A percentile compares a stretch with the other conserved stretches of the same genome.
These are phyloP conservation scores for Triticum monococcum DNA, from an alignment of 176 grass and related monocot species.

Conservation along the genomic window DNA sequence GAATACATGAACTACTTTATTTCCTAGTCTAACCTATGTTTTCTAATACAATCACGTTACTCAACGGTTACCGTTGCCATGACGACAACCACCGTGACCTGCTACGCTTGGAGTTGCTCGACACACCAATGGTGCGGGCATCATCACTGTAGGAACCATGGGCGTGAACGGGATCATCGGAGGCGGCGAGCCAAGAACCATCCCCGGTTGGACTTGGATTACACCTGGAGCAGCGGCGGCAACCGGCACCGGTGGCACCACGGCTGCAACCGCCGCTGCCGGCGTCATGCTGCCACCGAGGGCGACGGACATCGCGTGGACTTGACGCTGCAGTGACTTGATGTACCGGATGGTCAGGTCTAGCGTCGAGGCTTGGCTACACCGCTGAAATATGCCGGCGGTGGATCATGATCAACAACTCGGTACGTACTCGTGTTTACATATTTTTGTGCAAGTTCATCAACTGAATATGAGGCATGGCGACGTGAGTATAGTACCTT, in stretches of 20 bases:
- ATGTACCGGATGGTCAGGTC: constrained; percentile 5
- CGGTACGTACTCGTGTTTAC: too few species aligned
- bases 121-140: neutral
- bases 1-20: too few species aligned
- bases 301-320: neutral
- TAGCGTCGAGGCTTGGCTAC: neutral
- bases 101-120: neutral
- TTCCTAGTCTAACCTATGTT: too few species aligned
- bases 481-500: neutral
- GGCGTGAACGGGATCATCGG: neutral
- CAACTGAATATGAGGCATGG: neutral
- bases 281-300: neutral
- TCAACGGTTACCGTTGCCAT: neutral
- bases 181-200: neutral
- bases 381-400: neutral
- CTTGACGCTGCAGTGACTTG: constrained; percentile 9
- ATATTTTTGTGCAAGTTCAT: neutral
- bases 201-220: neutral
- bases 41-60: too few species aligned
- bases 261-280: too few species aligned
- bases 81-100: neutral
- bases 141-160: neutral
- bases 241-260: neutral
- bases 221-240: neutral
- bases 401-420: neutral